Base-by-base conservation (phyloP, 2,329 filamentous ascomycete genomes). In the Penicillium sp. region DNA sequence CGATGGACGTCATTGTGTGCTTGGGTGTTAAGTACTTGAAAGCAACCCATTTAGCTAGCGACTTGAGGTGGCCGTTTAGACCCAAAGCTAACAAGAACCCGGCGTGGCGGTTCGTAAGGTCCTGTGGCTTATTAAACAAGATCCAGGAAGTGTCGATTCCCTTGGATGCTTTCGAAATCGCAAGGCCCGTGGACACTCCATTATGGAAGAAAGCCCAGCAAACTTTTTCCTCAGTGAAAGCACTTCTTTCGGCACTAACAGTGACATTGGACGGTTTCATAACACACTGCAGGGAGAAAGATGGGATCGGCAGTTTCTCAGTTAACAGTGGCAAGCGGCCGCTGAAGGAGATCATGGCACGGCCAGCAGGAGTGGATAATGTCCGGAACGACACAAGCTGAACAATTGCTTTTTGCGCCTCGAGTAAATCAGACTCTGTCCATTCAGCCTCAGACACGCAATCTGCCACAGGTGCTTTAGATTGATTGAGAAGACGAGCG, bases 11-110 rank as follows among this genome's bases (percentile, higher is more conserved):
- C 94, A 99, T 99, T 21, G 92, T 96, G 71, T 99, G 95, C 67
- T 99, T 99, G 1, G 94, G 93, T 0, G 94, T 99, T n/a, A 99
- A 78, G 62, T 99, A 99, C 68, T 97, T 97, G 81, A 97, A 99
- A 7, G 92, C 93, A 36, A 99, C 88, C 93, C 94, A 99, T 76
- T 97, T 97, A 2, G 94, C 94, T 23, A 99, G 83, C 7, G 86
- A 88, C 62, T 90, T 94, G n/a, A 99, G 78, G 73, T 99, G 95
- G 0, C 94, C 95, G 63, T 97, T 97, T 20, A 99, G 78, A 3
- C 94, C 94, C 4, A 99, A 80, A 4, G 91, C 94, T 0, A 99
- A 80, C 36, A 99, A 75, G 58, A 99, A 94, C 0, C 94, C 94
- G 24, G 94, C 95, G 70, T 99, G 94, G n/a, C 94, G 84, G 67